These are phyloP conservation scores for Penicillium oxalicum DNA, from an alignment of 2,329 filamentous ascomycete genomes.

Conservation along the genomic window DNA sequence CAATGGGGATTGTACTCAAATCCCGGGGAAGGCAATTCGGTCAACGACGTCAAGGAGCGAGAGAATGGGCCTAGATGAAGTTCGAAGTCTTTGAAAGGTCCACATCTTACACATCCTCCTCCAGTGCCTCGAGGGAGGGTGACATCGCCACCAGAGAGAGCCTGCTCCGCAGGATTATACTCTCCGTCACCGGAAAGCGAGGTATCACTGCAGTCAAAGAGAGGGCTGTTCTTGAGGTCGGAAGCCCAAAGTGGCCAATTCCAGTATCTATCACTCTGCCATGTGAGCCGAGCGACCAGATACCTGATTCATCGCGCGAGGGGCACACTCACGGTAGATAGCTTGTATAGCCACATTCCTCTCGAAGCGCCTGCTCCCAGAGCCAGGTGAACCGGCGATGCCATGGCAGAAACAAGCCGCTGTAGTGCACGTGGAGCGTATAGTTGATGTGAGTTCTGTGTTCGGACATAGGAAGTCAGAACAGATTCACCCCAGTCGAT, in stretches of 20 bases:
- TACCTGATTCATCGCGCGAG: too few relatives aligned
- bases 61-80: conserved; percentile 26
- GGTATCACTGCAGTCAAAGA: conserved; percentile 44
- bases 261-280: conserved; percentile 34
- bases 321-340: conserved; percentile 14
- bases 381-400: conserved; percentile 29
- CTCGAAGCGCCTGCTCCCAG: conserved; percentile 26
- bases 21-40: conserved; percentile 12
- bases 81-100: conserved; percentile 35
- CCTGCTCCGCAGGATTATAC: conserved; percentile 23
- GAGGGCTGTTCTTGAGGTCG: conserved; percentile 36
- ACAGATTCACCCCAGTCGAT: not conserved
- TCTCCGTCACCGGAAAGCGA: conserved; percentile 44
- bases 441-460: conserved; percentile 24
- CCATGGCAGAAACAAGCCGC: conserved; percentile 26
- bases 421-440: conserved; percentile 21
- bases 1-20: conserved; percentile 27
- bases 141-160: conserved; percentile 26
- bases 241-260: conserved; percentile 40
- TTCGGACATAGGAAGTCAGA: not conserved
- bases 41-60: conserved; percentile 9
- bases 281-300: not conserved
- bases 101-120: conserved; percentile 33
- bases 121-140: conserved; percentile 37
- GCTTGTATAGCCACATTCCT: conserved; percentile 35